Evolutionary conservation across 495 filamentous ascomycete species (phyloP).

Genomic region (Penicillium angulare): DNA sequence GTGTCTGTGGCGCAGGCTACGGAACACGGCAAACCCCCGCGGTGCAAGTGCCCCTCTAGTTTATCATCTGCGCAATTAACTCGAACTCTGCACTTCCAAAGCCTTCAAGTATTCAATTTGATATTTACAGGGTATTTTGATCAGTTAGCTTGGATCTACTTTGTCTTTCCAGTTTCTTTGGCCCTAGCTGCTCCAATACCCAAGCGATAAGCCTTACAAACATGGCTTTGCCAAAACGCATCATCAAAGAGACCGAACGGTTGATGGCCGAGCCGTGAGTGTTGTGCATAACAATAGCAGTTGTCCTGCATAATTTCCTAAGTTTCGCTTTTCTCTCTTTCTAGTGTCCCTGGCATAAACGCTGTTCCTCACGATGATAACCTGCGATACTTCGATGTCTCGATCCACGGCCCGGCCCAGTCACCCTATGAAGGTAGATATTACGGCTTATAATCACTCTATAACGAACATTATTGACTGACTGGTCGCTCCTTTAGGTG

Average conservation of each 20-base stretch:
- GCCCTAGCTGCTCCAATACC: too few relatives aligned
- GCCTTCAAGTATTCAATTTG: not conserved
- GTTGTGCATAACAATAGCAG: not conserved
- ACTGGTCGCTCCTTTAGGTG: conserved; percentile 55
- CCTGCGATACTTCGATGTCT: conserved; percentile 95
- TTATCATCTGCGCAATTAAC: conserved; percentile 10
- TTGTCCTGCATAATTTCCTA: not conserved
- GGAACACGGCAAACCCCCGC: conserved; percentile 20
- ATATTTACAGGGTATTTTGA: not conserved
- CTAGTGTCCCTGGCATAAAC: conserved; percentile 91
- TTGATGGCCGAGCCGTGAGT: conserved; percentile 94
- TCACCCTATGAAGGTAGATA: conserved; percentile 85
- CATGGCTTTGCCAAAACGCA: conserved; percentile 89
- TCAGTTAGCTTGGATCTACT: too few relatives aligned
- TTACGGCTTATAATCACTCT: not conserved
- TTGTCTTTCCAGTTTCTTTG: too few relatives aligned
- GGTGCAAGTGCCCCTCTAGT: conserved; percentile 28
- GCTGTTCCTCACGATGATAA: conserved; percentile 98
- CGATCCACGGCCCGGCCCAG: conserved; percentile 89
- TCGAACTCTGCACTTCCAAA: not conserved
- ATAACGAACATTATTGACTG: conserved; percentile 7
- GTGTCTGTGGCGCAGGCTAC: conserved; percentile 12
- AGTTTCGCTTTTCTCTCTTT: not conserved
- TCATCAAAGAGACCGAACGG: conserved; percentile 97
- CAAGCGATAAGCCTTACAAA: conserved; percentile 16